These are phyloP conservation scores for Beauveria medogensis DNA, from an alignment of 2,329 filamentous ascomycete genomes.

Conservation along the genomic window DNA sequence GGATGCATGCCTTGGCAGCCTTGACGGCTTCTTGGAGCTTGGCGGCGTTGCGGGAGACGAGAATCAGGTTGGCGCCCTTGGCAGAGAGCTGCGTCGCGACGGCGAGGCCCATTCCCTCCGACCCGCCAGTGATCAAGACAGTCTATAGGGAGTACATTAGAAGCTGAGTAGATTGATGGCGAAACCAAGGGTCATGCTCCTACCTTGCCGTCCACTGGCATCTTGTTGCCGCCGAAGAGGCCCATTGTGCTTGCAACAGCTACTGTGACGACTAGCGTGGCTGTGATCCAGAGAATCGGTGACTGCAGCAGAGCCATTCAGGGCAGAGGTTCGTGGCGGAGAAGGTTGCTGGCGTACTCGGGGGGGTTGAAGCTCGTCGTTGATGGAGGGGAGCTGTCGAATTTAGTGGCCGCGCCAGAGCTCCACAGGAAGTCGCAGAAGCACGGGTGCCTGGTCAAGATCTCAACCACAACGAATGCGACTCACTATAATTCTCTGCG, in stretches of 20 bases:
- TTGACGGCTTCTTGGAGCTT: conserved; percentile 67
- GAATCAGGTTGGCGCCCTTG: conserved; percentile 79
- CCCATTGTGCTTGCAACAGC: conserved; percentile 49
- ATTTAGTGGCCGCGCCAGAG: background rate
- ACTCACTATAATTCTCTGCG: background rate
- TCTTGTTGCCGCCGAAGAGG: conserved; percentile 61
- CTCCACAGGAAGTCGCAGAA: background rate
- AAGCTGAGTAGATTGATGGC: background rate
- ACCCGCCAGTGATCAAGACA: conserved; percentile 80
- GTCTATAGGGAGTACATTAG: conserved; percentile 46
- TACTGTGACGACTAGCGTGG: conserved; percentile 25
- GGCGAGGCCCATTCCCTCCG: conserved; percentile 82
- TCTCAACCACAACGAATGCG: background rate
- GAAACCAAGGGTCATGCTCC: background rate
- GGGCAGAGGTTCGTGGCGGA: background rate
- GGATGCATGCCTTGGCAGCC: conserved; percentile 49
- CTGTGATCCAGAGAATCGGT: conserved; percentile 16
- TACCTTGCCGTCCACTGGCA: conserved; percentile 79
- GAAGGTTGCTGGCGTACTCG: background rate
- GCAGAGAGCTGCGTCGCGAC: conserved; percentile 65
- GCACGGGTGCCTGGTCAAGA: background rate
- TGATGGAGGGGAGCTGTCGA: background rate
- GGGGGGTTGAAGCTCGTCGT: background rate
- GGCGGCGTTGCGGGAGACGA: conserved; percentile 68
- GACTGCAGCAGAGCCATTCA: conserved; percentile 3